These are phyloP conservation scores for Colletotrichum noveboracense DNA, from an alignment of 2,329 filamentous ascomycete genomes.

Conservation along the genomic window DNA sequence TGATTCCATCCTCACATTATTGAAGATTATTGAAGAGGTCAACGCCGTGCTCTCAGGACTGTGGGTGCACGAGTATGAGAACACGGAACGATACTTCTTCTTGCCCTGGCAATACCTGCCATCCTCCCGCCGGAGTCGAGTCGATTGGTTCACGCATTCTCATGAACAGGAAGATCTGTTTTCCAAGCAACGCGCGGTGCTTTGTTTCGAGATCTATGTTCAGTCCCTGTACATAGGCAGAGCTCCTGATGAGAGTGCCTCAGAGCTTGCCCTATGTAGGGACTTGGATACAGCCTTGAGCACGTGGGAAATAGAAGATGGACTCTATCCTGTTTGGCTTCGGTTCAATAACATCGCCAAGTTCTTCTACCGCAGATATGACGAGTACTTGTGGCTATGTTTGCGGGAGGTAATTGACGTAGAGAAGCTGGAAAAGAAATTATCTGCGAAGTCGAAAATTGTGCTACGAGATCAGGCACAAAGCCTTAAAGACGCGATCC, in stretches of 20 bases:
- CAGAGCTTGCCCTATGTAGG: not conserved
- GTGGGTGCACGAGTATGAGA: not conserved
- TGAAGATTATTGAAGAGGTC: not conserved
- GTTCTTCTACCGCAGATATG: not conserved
- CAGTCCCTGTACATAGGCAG: not conserved
- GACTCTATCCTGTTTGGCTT: not conserved
- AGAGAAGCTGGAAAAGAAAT: not conserved
- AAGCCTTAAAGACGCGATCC: not conserved
- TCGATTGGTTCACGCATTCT: not conserved
- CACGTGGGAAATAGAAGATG: not conserved
- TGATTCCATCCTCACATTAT: not conserved
- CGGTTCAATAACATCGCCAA: not conserved
- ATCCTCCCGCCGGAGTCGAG: not conserved
- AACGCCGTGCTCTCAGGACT: not conserved
- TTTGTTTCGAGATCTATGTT: not conserved
- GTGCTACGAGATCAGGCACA: not conserved
- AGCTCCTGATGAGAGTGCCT: not conserved
- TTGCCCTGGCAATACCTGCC: not conserved
- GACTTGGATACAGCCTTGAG: not conserved
- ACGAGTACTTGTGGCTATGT: not conserved
- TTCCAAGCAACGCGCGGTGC: not conserved
- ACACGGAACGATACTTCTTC: not conserved
- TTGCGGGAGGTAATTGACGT: not conserved
- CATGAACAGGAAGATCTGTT: not conserved
- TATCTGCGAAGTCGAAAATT: not conserved